Base-by-base conservation (phyloP, 1,139 yeast species). In the Schwanniomyces etchellsii region DNA sequence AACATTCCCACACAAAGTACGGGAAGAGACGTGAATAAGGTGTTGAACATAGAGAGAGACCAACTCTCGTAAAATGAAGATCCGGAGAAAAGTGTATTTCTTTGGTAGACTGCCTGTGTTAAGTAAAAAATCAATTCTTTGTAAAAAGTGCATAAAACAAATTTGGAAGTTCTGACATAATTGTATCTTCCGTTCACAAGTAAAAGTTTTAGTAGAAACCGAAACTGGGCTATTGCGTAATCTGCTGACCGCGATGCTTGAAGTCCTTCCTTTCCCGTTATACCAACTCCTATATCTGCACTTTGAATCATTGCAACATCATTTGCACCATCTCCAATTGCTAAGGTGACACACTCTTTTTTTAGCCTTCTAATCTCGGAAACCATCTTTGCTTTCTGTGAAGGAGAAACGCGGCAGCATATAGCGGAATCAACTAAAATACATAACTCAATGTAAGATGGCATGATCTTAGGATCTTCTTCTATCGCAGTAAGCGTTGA, bases 261-360 rank as follows among this genome's bases (percentile, higher is more conserved):
- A 28, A 91, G 60, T 2, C 98, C 98, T 60, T 91, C 98, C 45
- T 82, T 83, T 28, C 98, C 98, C 2, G 97, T 89, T 33, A 91
- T 91, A 24, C 98, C 98, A 38, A 91, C 78, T 14, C 99, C 99
- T 35, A 91, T 89, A 57, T 91, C 97, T 0, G 98, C 99, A 49
- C 95, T 83, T 60, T 91, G 97, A 40, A 91, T 91, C 99, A 91
- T 91, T 2, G 98, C 97, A 53, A 91, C 88, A 55, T 91, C 99
- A 51, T 91, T 91, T 1, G 99, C 98, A 44, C 99, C 99, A 60
- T 91, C 99, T n/a, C 98, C 99, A 50, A 93, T 85, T 0, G 98
- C 98, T 37, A 93, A 66, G 0, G 96, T 86, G 5, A 91, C 96
- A 17, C 84, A 67, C 5, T 64, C 60, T 31, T 69, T 77, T 42